Percentiles rank a stretch among this genome's conserved stretches.
Conservation (phyloP, 2,329 filamentous ascomycete species). For the Aaosphaeria pasadenensis region DNA sequence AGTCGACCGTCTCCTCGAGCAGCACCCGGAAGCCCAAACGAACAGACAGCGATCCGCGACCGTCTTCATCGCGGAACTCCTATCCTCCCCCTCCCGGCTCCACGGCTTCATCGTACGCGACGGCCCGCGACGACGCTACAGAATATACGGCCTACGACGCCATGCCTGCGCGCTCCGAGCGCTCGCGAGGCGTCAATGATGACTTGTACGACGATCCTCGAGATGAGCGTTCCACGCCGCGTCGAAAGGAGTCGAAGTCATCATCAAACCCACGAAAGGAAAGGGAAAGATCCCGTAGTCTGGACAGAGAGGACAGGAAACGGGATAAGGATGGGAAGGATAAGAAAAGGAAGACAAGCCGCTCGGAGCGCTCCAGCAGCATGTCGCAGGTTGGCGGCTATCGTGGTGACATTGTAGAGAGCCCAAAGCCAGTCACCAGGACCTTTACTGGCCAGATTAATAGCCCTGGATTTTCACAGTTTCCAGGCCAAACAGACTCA, state of each 20-base stretch:
- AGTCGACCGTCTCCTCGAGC: constrained; percentile 34
- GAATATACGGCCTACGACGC: constrained; percentile 11
- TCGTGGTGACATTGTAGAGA: constrained; percentile 29
- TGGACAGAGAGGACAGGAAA: constrained; percentile 30
- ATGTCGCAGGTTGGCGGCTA: constrained; percentile 26
- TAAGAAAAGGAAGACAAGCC: constrained; percentile 25
- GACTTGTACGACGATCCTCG: constrained; percentile 30
- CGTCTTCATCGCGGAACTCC: constrained; percentile 13
- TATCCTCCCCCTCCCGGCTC: constrained; percentile 27
- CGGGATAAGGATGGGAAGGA: constrained; percentile 20
- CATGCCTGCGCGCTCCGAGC: constrained; percentile 22
- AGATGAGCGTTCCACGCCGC: constrained; percentile 20
- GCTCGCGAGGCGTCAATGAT: constrained; percentile 27
- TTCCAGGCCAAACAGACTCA: constrained; percentile 31
- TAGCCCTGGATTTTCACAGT: constrained; percentile 31
- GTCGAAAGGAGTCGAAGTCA: constrained; percentile 20
- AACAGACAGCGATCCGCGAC: constrained; percentile 13
- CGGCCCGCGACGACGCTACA: constrained; percentile 25
- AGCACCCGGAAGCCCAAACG: constrained; percentile 31
- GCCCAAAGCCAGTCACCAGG: constrained; percentile 16
- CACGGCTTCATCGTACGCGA: constrained; percentile 37
- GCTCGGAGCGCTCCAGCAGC: constrained; percentile 25
- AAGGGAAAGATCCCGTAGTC: constrained; percentile 25
- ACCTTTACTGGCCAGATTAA: constrained; percentile 29
- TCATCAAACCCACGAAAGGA: constrained; percentile 1